phyloP scores from a whole-genome alignment of 345 rosid genomes.

The Boechera retrofracta region DNA sequence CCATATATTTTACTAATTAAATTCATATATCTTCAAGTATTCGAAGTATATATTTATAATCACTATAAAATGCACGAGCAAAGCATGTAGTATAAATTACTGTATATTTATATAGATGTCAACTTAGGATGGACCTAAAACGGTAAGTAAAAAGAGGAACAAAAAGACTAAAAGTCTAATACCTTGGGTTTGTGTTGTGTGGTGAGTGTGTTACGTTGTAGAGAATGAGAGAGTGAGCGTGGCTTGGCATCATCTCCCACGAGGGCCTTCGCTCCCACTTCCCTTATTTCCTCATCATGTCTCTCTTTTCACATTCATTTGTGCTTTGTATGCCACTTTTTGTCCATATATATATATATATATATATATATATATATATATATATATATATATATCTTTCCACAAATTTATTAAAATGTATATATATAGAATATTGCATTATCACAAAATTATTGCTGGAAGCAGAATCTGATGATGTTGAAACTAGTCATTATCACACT shows the following conservation, averaged over 20 bases:
- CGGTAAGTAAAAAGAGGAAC: constrained; percentile 37
- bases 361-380: constrained; percentile 14
- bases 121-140: constrained; percentile 33
- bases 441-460: constrained; percentile 23
- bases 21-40: not conserved
- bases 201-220: constrained; percentile 12
- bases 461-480: constrained; percentile 36
- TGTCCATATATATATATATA: constrained; percentile 17
- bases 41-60: not conserved
- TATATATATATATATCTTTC: constrained; percentile 13
- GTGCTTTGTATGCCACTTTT: constrained; percentile 34
- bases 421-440: constrained; percentile 10
- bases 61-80: constrained; percentile 20
- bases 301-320: constrained; percentile 38
- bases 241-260: constrained; percentile 47
- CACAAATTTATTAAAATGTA: not conserved
- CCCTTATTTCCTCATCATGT: constrained; percentile 30
- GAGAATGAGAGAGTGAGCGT: constrained; percentile 30
- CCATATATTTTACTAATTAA: not conserved
- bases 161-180: constrained; percentile 11
- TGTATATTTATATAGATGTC: constrained; percentile 12
- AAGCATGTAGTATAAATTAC: constrained; percentile 1
- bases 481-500: constrained; percentile 27
- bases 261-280: constrained; percentile 40
- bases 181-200: constrained; percentile 34